Conservation (phyloP, 1,139 yeast species). For the Taphrina flavorubra region DNA sequence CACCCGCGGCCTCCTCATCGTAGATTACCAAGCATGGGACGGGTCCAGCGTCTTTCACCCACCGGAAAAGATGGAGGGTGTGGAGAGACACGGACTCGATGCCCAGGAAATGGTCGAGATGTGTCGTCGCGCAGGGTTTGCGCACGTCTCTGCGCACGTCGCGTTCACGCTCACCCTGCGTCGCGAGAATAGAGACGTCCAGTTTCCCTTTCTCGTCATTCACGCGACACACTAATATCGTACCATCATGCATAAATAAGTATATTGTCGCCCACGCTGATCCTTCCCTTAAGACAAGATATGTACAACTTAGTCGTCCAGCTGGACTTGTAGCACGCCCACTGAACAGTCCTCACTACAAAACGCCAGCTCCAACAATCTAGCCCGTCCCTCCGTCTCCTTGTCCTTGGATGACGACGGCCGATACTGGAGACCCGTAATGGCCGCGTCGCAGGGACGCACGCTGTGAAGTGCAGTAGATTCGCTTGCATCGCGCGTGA, state of each 20-base stretch:
- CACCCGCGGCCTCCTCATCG: conserved; percentile 11
- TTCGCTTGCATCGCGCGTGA: background rate
- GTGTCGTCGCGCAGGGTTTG: conserved; percentile 14
- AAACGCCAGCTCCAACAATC: conserved; percentile 58
- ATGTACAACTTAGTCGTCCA: background rate
- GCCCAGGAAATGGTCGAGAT: background rate
- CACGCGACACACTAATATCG: conserved; percentile 1
- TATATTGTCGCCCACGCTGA: conserved; percentile 3
- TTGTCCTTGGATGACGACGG: conserved; percentile 41
- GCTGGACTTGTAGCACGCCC: conserved; percentile 53
- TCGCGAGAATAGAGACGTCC: conserved; percentile 5
- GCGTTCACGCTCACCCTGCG: conserved; percentile 14
- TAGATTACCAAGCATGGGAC: conserved; percentile 12
- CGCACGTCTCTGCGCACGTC: background rate
- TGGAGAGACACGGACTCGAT: conserved; percentile 28
- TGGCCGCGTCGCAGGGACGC: conserved; percentile 53
- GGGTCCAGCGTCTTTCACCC: conserved; percentile 31
- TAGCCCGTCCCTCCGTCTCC: too few relatives aligned
- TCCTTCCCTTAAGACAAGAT: background rate
- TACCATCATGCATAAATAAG: too few relatives aligned
- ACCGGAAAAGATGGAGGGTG: conserved; percentile 21
- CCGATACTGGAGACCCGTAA: conserved; percentile 67
- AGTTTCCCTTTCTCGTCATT: conserved; percentile 25
- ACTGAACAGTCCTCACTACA: conserved; percentile 75
- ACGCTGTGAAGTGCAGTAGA: conserved; percentile 57